These are phyloP conservation scores for Peronospora belbahrii DNA, from an alignment of 352 stramenopile species.

Conservation along the genomic window DNA sequence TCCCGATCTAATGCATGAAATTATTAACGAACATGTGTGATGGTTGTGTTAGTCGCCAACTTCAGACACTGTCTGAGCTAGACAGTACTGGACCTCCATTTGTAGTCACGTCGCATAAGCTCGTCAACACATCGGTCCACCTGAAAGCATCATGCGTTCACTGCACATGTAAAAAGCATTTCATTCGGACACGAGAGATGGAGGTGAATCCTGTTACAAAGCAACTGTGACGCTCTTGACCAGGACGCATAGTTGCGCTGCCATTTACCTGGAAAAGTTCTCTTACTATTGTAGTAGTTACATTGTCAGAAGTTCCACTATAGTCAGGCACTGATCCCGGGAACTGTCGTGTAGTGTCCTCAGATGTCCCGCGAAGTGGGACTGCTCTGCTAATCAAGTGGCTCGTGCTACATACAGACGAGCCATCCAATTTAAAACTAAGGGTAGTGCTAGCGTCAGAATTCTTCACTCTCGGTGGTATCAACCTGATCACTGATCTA, in stretches of 20 bases:
- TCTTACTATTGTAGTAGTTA: not conserved
- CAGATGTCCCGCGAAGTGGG: not conserved
- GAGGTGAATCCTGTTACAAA: not conserved
- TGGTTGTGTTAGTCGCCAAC: too few relatives aligned
- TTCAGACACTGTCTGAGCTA: not conserved
- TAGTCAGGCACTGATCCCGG: not conserved
- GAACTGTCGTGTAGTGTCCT: not conserved
- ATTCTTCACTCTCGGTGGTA: not conserved
- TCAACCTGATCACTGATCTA: not conserved
- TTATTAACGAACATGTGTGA: not conserved
- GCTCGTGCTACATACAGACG: not conserved
- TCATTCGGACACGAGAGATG: not conserved
- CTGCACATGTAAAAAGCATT: not conserved
- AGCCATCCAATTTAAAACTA: not conserved
- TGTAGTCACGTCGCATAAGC: not conserved
- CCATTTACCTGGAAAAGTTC: not conserved
- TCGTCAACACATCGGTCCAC: too few relatives aligned
- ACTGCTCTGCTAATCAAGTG: not conserved
- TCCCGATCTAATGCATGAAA: not conserved
- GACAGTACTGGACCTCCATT: not conserved
- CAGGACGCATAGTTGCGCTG: not conserved
- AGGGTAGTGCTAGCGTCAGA: not conserved
- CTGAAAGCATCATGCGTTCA: too few relatives aligned
- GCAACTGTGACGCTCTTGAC: not conserved
- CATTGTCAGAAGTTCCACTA: not conserved